Evolutionary conservation across 169 alveolate species (phyloP), one percentile per base, ranked within the genome.

Genomic region (Eimeria maxima): DNA sequence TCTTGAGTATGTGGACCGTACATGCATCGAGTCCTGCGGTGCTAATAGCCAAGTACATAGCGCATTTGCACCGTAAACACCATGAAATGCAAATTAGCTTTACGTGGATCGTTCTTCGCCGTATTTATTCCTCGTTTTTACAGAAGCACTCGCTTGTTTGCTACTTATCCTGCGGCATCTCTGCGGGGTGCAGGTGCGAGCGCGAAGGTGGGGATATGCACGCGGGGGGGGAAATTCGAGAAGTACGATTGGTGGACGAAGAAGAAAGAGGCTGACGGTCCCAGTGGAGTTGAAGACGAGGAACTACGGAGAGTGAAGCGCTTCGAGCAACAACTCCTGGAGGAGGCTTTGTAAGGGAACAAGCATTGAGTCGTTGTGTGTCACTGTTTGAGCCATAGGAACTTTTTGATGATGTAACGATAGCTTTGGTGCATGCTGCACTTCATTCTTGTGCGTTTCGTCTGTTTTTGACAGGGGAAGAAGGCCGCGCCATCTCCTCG

Each of bases 161-260:
- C 18, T 27, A 45, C 14, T 0, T 20, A 7, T 78, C 42, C 42
- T 78, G 29, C 47, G 22, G 2, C 57, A 45, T 78, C 42, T 45
- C 18, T 47, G 88, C 50, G 88, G 57, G 65, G 88, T 50, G 87
- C 76, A 93, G 96, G 96, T 5, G 96, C 96, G 76, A 93, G 96
- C 78, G 88, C 78, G 29, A 93, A 93, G 88, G 90, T 93, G 38
- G 96, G 96, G 50, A 80, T 93, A 0, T 73, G 90, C 88, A 57
- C 96, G 1, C 20, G 93, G 24, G 95, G 95, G 44, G 95, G 95
- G 44, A 93, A 81, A 24, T 93, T 93, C 29, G 96, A 74, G 47
- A 93, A 93, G 93, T 53, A 42, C 67, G 96, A 93, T 65, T 93
- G 96, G 96, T 93, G 96, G 96, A 93, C 96, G 38, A 93, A 93